Conservation (phyloP, 352 stramenopile species). For the Phytophthora niederhauseri region DNA sequence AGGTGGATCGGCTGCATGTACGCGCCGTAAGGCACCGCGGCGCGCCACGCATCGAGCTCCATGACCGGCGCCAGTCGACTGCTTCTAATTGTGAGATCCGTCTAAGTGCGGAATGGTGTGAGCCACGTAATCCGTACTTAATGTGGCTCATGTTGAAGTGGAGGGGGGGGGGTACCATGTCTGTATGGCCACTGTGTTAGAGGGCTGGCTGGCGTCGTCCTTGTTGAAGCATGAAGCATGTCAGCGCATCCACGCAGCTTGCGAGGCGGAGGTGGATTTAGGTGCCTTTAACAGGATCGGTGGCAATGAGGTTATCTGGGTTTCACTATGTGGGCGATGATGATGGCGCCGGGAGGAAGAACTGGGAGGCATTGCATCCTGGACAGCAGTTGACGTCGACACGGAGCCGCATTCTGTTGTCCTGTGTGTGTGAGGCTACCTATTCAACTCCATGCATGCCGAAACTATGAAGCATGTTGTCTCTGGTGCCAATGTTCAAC, state of each 20-base stretch:
- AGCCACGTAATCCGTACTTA: neutral
- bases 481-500: too few relatives aligned
- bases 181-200: too few relatives aligned
- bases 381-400: neutral
- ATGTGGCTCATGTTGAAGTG: neutral
- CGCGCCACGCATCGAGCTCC: conserved; percentile 44
- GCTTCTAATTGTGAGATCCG: neutral
- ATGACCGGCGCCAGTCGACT: conserved; percentile 22
- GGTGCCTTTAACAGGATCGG: too few relatives aligned
- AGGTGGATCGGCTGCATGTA: conserved; percentile 59
- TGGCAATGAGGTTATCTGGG: too few relatives aligned
- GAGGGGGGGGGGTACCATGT: neutral
- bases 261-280: too few relatives aligned
- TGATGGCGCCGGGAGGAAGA: neutral
- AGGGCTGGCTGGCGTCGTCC: neutral
- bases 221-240: neutral
- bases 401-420: neutral
- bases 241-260: too few relatives aligned
- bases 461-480: too few relatives aligned
- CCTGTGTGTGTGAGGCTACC: too few relatives aligned
- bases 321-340: neutral
- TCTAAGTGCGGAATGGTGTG: conserved; percentile 13
- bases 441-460: too few relatives aligned
- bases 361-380: neutral
- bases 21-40: conserved; percentile 41